These are phyloP conservation scores for Pneumocystis carinii DNA, from an alignment of 1,139 yeast genomes.

Conservation along the genomic window DNA sequence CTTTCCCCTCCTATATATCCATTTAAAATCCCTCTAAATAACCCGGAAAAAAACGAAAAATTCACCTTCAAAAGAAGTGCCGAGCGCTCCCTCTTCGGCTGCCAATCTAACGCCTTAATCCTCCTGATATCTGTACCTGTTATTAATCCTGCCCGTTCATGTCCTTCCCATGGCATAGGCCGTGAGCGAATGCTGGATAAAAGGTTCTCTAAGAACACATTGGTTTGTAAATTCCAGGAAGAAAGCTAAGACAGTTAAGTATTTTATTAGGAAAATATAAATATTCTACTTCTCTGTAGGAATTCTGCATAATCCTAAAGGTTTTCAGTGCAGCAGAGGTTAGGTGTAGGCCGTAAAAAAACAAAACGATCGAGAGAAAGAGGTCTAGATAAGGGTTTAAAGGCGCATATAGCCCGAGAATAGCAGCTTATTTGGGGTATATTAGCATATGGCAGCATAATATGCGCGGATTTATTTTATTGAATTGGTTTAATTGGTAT, in stretches of 20 bases:
- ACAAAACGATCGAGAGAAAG: too few species aligned
- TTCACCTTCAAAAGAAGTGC: constrained; percentile 19
- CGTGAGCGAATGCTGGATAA: constrained; percentile 62
- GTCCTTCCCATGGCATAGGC: constrained; percentile 87
- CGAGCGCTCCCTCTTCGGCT: constrained; percentile 22
- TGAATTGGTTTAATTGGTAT: too few species aligned
- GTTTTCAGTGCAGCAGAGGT: too few species aligned
- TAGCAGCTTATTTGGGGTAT: too few species aligned
- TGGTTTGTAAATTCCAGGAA: constrained; percentile 30
- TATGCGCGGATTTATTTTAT: too few species aligned
- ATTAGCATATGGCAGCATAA: too few species aligned
- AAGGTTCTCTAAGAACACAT: constrained; percentile 57
- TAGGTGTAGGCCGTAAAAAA: too few species aligned
- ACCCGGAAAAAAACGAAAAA: background rate
- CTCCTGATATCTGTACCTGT: constrained; percentile 50
- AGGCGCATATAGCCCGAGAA: too few species aligned
- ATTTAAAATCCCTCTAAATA: constrained; percentile 10
- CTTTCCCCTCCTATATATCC: constrained; percentile 31
- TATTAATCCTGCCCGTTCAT: constrained; percentile 59
- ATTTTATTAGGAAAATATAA: background rate
- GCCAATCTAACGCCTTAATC: constrained; percentile 50
- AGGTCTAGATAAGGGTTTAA: too few species aligned
- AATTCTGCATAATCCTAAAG: too few species aligned
- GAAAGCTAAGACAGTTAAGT: background rate
- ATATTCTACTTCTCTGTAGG: background rate